phyloP scores from a whole-genome alignment of 805 yeast species.

The Clavispora phyllophila region DNA sequence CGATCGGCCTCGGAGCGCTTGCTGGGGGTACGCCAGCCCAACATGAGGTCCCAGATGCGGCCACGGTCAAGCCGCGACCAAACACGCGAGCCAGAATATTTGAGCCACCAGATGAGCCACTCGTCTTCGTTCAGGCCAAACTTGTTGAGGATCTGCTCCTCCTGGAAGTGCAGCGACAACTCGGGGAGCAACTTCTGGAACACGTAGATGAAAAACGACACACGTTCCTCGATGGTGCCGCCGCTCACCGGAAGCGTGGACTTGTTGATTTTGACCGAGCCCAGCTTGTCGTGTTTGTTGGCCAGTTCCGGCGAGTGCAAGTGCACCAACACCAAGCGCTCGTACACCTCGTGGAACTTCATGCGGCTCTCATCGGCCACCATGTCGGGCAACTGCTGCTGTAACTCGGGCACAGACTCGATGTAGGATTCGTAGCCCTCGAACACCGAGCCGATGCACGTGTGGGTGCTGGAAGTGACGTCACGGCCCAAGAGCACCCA shows the following conservation, averaged over 20 bases:
- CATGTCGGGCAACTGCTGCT: slow-evolving; percentile 18
- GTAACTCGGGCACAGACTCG: slow-evolving; percentile 24
- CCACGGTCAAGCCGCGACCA: slow-evolving; percentile 81
- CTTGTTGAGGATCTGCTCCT: slow-evolving; percentile 68
- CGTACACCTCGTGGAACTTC: slow-evolving; percentile 66
- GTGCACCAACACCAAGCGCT: slow-evolving; percentile 68
- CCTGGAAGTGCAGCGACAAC: slow-evolving; percentile 66
- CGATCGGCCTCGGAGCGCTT: slow-evolving; percentile 25
- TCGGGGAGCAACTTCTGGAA: slow-evolving; percentile 68
- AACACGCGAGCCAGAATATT: slow-evolving; percentile 82
- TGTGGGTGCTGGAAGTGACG: slow-evolving; percentile 21
- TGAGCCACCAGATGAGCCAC: slow-evolving; percentile 95
- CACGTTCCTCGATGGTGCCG: slow-evolving; percentile 61
- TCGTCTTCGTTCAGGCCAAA: slow-evolving; percentile 61
- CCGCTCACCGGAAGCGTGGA: slow-evolving; percentile 49
- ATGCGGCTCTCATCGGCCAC: slow-evolving; percentile 32
- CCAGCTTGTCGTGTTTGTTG: slow-evolving; percentile 7
- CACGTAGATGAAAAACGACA: slow-evolving; percentile 61
- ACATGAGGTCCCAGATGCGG: slow-evolving; percentile 79
- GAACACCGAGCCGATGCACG: slow-evolving; percentile 28
- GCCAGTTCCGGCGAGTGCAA: slow-evolving; percentile 64
- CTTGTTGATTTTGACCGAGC: slow-evolving; percentile 21
- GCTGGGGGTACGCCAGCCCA: slow-evolving; percentile 61
- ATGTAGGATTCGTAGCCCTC: slow-evolving; percentile 37
- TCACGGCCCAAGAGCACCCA: slow-evolving; percentile 56